phyloP scores from a whole-genome alignment of 129 eudicot species.

The Artemisia tridentata region DNA sequence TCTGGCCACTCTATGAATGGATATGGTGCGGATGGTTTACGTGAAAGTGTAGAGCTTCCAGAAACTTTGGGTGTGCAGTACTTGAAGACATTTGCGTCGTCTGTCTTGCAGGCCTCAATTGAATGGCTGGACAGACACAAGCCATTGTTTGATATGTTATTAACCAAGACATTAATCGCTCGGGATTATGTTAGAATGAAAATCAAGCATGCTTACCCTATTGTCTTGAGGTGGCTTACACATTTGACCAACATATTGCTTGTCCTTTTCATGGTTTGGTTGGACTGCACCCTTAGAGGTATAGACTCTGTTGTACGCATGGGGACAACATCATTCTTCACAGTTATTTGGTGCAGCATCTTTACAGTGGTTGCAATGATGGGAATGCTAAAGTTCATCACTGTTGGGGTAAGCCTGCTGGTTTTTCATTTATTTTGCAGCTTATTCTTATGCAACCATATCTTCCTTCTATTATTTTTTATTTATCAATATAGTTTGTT shows the following conservation, averaged over 20 bases:
- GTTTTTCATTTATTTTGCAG: background rate
- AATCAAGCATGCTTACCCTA: slow-evolving; percentile 63
- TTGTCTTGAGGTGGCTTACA: slow-evolving; percentile 62
- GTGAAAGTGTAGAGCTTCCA: slow-evolving; percentile 39
- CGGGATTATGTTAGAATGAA: slow-evolving; percentile 58
- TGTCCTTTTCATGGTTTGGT: slow-evolving; percentile 75
- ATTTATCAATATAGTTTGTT: slow-evolving; percentile 11
- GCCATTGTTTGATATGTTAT: slow-evolving; percentile 46
- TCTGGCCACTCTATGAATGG: slow-evolving; percentile 27
- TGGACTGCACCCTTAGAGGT: slow-evolving; percentile 88
- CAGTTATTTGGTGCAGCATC: slow-evolving; percentile 77
- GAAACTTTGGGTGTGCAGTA: slow-evolving; percentile 33
- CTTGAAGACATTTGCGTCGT: slow-evolving; percentile 36
- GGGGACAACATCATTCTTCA: slow-evolving; percentile 85
- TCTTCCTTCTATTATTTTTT: slow-evolving; percentile 1
- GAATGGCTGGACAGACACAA: slow-evolving; percentile 69
- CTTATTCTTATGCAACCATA: background rate
- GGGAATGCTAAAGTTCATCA: slow-evolving; percentile 62
- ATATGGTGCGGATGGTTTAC: slow-evolving; percentile 22
- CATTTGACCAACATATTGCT: slow-evolving; percentile 67
- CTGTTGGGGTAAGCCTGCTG: slow-evolving; percentile 61
- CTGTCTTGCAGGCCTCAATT: slow-evolving; percentile 46
- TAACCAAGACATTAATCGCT: slow-evolving; percentile 28
- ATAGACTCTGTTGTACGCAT: slow-evolving; percentile 77
- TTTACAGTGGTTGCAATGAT: slow-evolving; percentile 73